phyloP scores from a whole-genome alignment of 129 eudicot species.

The Escallonia rubra region DNA sequence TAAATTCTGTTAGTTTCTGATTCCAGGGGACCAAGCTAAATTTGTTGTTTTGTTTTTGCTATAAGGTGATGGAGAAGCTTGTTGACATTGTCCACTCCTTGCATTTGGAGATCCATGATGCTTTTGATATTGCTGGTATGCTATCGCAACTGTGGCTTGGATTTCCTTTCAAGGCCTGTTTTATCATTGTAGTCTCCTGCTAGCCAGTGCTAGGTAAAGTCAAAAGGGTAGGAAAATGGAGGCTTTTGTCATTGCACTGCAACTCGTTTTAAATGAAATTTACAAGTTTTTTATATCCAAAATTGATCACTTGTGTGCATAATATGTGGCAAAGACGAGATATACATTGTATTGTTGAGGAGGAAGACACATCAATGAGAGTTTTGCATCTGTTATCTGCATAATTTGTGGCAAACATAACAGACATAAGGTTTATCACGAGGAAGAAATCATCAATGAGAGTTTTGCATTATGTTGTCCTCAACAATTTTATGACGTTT shows the following conservation, averaged over 20 bases:
- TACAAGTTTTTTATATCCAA: no score
- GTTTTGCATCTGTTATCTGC: no score
- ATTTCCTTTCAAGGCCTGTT: not conserved
- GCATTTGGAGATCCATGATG: slow-evolving; percentile 83
- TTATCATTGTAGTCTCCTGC: not conserved
- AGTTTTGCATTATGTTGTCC: no score
- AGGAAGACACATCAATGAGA: no score
- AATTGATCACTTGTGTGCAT: no score
- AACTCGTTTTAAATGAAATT: no score
- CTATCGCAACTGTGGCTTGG: not conserved
- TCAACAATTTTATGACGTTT: not conserved
- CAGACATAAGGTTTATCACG: no score
- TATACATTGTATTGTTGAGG: no score
- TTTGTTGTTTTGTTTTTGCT: slow-evolving; percentile 13
- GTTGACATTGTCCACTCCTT: slow-evolving; percentile 91
- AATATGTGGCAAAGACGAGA: no score
- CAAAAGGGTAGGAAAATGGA: not conserved
- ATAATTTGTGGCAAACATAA: no score
- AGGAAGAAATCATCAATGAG: no score
- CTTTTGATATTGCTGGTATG: slow-evolving; percentile 83
- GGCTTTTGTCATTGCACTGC: no score
- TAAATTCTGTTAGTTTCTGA: slow-evolving; percentile 1
- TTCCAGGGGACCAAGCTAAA: slow-evolving; percentile 4
- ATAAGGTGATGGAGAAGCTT: slow-evolving; percentile 96
- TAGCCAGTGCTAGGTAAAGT: not conserved